Evolutionary conservation across 306 rosid genomes (phyloP).

Genomic region (Prunus fruticosa): DNA sequence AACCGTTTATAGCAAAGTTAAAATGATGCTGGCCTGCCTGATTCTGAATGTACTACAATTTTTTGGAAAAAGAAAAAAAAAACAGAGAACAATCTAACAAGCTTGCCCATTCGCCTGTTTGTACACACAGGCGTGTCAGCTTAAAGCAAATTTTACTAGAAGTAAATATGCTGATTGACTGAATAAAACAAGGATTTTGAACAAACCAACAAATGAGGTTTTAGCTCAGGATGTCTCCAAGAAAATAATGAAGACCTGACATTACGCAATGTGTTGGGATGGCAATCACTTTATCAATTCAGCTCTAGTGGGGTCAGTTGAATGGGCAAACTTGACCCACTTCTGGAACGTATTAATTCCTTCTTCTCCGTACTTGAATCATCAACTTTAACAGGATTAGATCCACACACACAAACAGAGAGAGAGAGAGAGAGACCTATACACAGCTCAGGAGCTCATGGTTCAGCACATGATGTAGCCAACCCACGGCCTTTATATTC

Average conservation of each 20-base stretch:
- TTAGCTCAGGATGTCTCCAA: conserved; percentile 3
- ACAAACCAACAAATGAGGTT: neutral
- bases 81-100: neutral
- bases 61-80: neutral
- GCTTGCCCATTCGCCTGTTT: neutral
- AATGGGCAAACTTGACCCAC: conserved; percentile 29
- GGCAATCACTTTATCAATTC: conserved; percentile 7
- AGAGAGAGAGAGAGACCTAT: conserved; percentile 23
- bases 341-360: conserved; percentile 24
- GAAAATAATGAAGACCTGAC: neutral
- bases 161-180: neutral
- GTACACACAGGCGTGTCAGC: neutral
- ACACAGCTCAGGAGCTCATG: conserved; percentile 11
- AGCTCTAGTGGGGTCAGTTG: conserved; percentile 12
- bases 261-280: conserved; percentile 8
- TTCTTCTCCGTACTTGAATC: conserved; percentile 16
- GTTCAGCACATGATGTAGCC: conserved; percentile 9
- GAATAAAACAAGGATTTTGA: neutral
- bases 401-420: conserved; percentile 9
- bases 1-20: neutral
- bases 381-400: conserved; percentile 3
- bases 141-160: neutral
- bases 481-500: conserved; percentile 12
- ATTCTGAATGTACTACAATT: neutral
- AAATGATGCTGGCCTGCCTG: neutral